Conservation (phyloP, 2,329 filamentous ascomycete species). For the Paecilomyces niveus region DNA sequence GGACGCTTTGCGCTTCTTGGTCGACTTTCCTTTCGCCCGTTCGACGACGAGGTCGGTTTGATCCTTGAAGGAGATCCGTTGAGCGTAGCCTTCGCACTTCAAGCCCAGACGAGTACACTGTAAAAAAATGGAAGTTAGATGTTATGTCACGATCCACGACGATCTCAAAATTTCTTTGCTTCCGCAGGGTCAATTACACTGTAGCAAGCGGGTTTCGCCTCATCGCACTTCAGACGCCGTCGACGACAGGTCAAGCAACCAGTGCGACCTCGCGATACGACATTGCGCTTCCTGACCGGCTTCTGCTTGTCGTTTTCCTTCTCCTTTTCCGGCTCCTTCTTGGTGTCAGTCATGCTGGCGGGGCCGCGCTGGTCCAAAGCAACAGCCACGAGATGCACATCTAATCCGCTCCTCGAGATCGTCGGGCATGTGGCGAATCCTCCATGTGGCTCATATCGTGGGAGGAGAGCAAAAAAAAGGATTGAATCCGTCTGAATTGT, state of each 20-base stretch:
- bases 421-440: not conserved
- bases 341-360: not conserved
- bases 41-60: slow-evolving; percentile 10
- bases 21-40: slow-evolving; percentile 1
- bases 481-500: not conserved
- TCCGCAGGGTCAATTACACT: slow-evolving; percentile 3
- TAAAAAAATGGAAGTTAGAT: not conserved
- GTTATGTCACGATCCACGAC: not conserved
- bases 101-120: slow-evolving; percentile 8
- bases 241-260: slow-evolving; percentile 11
- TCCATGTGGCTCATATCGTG: not conserved
- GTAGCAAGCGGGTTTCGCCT: slow-evolving; percentile 10
- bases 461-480: not conserved
- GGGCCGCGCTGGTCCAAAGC: not conserved
- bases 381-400: not conserved
- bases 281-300: slow-evolving; percentile 9
- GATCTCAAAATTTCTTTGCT: not conserved
- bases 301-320: not conserved
- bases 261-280: slow-evolving; percentile 11
- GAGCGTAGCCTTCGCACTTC: slow-evolving; percentile 10
- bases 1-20: not conserved
- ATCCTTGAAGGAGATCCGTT: slow-evolving; percentile 11
- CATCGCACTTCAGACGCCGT: slow-evolving; percentile 9
- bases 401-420: not conserved
- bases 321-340: not conserved